These are phyloP conservation scores for Sclerotinia trifoliorum DNA, from an alignment of 2,329 filamentous ascomycete species.

Conservation along the genomic window DNA sequence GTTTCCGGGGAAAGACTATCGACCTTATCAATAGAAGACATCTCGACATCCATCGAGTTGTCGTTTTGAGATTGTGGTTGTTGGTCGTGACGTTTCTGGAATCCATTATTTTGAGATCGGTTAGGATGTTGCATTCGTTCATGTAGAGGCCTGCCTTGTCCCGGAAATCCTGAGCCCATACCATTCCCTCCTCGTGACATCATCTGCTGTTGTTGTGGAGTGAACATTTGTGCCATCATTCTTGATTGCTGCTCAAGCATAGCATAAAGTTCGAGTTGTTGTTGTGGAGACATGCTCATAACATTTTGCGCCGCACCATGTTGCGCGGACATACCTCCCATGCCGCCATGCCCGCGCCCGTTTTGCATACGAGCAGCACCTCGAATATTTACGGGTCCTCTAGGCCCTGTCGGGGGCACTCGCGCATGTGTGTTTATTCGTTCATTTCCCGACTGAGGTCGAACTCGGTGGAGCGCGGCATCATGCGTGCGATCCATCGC, in stretches of 20 bases:
- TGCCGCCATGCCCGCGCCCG: conserved; percentile 49
- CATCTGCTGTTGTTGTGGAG: conserved; percentile 46
- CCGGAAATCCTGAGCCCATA: conserved; percentile 45
- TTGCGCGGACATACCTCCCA: conserved; percentile 44
- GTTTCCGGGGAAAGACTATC: conserved; percentile 59
- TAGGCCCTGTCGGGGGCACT: conserved; percentile 69
- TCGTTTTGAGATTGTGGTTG: conserved; percentile 27
- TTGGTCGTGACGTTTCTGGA: conserved; percentile 32
- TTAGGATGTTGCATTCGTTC: conserved; percentile 60
- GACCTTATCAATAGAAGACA: conserved; percentile 53
- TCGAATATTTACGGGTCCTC: conserved; percentile 47
- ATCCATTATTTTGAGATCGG: conserved; percentile 28
- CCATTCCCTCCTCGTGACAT: conserved; percentile 44
- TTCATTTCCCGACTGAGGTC: conserved; percentile 67
- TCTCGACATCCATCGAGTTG: conserved; percentile 60
- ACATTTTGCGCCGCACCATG: conserved; percentile 46
- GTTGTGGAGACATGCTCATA: conserved; percentile 59
- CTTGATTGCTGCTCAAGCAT: conserved; percentile 84
- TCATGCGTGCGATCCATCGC: conserved; percentile 77
- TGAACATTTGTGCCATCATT: conserved; percentile 72
- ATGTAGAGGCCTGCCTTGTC: conserved; percentile 62
- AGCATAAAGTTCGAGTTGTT: conserved; percentile 71
- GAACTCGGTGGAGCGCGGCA: conserved; percentile 75
- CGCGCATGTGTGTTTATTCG: conserved; percentile 78
- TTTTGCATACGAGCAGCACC: conserved; percentile 42